Base-by-base conservation (phyloP, 768 basidiomycete species). In the Amanita pallidorosea region DNA sequence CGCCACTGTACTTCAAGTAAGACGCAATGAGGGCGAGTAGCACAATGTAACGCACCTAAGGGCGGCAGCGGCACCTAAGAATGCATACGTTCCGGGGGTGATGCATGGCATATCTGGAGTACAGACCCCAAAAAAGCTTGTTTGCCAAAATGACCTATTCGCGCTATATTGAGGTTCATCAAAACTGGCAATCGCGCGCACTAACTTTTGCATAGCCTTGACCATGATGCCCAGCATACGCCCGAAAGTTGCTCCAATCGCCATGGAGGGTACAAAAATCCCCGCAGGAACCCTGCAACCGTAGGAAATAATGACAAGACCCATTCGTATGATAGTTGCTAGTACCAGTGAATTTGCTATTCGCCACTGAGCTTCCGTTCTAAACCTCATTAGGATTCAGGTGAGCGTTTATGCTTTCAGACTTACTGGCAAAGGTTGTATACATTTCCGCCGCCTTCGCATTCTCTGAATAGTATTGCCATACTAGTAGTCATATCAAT, bases 191-290 rank as follows among this genome's bases (percentile, higher is more conserved):
- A 17, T 38, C 33, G 11, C 17, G 9, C 43, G 5, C 7, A 46
- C 59, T 60, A 75, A 86, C 94, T 73, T 75, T 64, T 95, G 83
- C 67, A 96, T 74, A 0, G 93, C 93, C 66, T 96, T 95, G 29
- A 97, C 93, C 55, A 96, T 74, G 54, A 97, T 98, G 1, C 96
- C 96, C 15, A 99, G 70, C 92, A 98, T 96, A 35, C 96, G 75
- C 2, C 96, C 96, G 61, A 98, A 98, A 0, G 90, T 87, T 3
- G 96, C 96, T 35, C 96, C 96, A 50, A 98, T 84, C 1, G 95
- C 96, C 96, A 99, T 98, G 3, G 94, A 96, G 2, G 96, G 96
- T 0, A 99, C 90, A 57, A 99, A 99, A 57, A 99, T 99, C 22
- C 96, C 96, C 9, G 89, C 89, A 1, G 96, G 96, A 0, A 99